Evolutionary conservation across 352 stramenopile species (phyloP), one percentile per base, ranked within the genome.

Genomic region (Stramenopiles sp.): DNA sequence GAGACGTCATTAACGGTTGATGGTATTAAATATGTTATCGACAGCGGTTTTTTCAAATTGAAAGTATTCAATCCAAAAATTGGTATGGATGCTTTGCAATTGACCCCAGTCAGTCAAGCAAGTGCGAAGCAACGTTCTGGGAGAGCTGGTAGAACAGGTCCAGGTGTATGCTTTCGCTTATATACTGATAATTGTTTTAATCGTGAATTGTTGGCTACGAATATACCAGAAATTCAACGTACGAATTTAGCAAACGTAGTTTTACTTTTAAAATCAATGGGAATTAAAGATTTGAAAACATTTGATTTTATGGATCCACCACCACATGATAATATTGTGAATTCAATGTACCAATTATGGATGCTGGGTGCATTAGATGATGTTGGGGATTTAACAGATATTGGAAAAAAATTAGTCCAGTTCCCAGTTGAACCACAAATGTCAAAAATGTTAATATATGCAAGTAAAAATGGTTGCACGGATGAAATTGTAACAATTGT

Each of bases 241-340:
- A 97, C 94, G 0, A 99, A 99, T 84, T 86, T 99, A 0, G 95
- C 92, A 1, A 97, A 96, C 63, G 94, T 98, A 33, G 96, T 99
- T 43, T 86, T 99, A 73, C 94, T 99, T 84, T 85, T 99, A 1
- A 99, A 99, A 85, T 95, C 96, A 0, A 99, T 99, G 96, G 95
- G 95, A 43, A 99, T 99, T 82, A 98, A 99, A 81, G 95, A 99
- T 83, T 85, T 99, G 20, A 87, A 99, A 78, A 87, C 88, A 30
- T 99, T 99, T 84, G 96, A 99, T 84, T 99, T 99, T 79, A 98
- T 99, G 93, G 95, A 99, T 83, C 95, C 95, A 29, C 97, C 97
- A 0, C 93, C 96, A 27, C 87, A 98, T 63, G 92, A 98, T 79
- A 97, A 95, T 32, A 85, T 99, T 23, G 90, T 99, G 0, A 94